Evolutionary conservation across 805 yeast species (phyloP).

Genomic region (Clavispora fructus): DNA sequence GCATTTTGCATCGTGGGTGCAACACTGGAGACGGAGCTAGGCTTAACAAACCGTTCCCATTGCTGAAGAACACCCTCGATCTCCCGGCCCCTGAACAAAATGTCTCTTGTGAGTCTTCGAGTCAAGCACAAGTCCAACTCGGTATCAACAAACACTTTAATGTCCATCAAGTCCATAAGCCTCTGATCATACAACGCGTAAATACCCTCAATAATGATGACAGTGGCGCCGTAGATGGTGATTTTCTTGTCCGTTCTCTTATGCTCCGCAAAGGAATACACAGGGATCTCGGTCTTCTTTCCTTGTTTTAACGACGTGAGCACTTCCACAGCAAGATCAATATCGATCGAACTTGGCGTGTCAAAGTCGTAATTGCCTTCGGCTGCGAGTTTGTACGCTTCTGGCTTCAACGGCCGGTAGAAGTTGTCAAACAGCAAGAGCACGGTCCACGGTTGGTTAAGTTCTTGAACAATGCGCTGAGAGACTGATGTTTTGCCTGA

Average conservation of each 20-base stretch:
- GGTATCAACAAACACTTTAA: constrained; percentile 88
- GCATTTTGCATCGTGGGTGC: constrained; percentile 75
- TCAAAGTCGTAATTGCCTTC: constrained; percentile 78
- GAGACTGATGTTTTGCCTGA: constrained; percentile 95
- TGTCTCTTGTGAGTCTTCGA: constrained; percentile 82
- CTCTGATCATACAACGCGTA: constrained; percentile 73
- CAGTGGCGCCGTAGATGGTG: constrained; percentile 89
- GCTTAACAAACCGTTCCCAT: constrained; percentile 90
- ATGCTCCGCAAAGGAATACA: constrained; percentile 65
- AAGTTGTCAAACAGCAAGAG: constrained; percentile 86
- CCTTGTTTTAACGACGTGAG: constrained; percentile 70
- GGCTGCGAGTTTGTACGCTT: constrained; percentile 61
- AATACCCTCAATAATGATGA: constrained; percentile 87
- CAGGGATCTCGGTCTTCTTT: constrained; percentile 36
- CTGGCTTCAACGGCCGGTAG: constrained; percentile 67
- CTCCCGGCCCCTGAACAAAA: constrained; percentile 80
- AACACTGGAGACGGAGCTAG: constrained; percentile 74
- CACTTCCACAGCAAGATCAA: constrained; percentile 63
- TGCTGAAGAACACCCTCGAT: constrained; percentile 76
- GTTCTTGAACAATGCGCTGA: constrained; percentile 66
- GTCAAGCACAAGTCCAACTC: constrained; percentile 91
- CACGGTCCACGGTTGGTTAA: constrained; percentile 92
- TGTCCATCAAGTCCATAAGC: constrained; percentile 69
- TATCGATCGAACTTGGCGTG: constrained; percentile 76
- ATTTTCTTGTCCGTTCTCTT: constrained; percentile 59